Base-by-base conservation (phyloP, 441 rosid genomes). In the Aleurites moluccanus region DNA sequence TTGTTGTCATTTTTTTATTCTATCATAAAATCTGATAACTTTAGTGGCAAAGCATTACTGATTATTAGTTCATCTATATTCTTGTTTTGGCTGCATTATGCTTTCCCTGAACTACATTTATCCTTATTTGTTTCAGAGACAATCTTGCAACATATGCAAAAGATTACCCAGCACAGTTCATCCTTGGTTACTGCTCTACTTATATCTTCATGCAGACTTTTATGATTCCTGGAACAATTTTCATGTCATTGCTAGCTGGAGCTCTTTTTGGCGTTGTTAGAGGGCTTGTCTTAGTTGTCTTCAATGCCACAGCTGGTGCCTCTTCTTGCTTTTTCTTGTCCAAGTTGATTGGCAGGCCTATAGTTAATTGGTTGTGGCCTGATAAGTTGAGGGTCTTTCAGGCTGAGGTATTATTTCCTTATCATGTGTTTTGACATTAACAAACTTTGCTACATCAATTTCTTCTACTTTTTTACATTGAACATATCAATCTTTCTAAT, bases 151-250 rank as follows among this genome's bases (percentile, higher is more conserved):
- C 83, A 23, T 93, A 93, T 84, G 94, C 95, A 69, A 84, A 77
- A 25, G 95, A 93, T 45, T 88, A 91, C 56, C 98, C 97, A 11
- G 85, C 89, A 38, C 94, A 87, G 70, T 95, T 95, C 81, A 88
- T 93, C 55, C 80, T 95, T 81, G 98, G 98, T 61, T 95, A 95
- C 83, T 93, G 97, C 83, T 87, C 99, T 8, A 95, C 92, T 1
- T 95, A 95, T 81, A 93, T 95, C 82, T 95, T 95, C 85, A 95
- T 93, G 98, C 99, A 95, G 86, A 93, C 98, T 21, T 95, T 95
- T 73, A 95, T 95, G 99, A 95, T 95, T 77, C 99, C 99, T 25
- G 99, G 99, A 80, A 95, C 99, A n/a, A 90, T 95, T 87, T 95
- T 95, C 85, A 91, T 95, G 98, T 95, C 99, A 63, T 75, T 91